Base-by-base conservation (phyloP, 2,329 filamentous ascomycete genomes). In the Neonectria punicea region DNA sequence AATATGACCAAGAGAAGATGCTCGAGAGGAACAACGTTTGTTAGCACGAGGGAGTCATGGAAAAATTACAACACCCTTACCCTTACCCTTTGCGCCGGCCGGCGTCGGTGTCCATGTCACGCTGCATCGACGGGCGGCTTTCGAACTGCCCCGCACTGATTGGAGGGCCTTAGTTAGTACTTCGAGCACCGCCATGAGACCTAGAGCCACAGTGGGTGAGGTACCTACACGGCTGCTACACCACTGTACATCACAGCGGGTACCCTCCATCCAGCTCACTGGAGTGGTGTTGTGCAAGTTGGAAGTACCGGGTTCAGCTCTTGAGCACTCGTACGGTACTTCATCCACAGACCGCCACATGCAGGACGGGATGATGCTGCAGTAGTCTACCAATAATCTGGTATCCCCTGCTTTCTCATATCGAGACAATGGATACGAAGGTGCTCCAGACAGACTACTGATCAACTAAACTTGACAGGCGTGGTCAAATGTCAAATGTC, bases 1-100 rank as follows among this genome's bases (percentile, higher is more conserved):
- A 36, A 46, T 25, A 46, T 59, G 41, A 53, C 32, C 47, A 58
- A 30, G 41, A 25, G 25, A 50, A 56, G 36, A 49, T 49, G 41
- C 34, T 53, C 46, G 14, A 41, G 39, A 43, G 39, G 39, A 20
- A 51, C 25, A 32, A 18, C n/a, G 30, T 51, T 51, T 36, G n/a
- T 16, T 51, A 51, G 49, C 30, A 51, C 44, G 59, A 58, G 53
- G 51, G 54, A 57, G 57, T 47, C 50, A 53, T 20, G 39, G 39
- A 18, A 43, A 43, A 60, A 54, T 18, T 43, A 61, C 61, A 61
- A 56, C 70, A 65, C 67, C 64, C 69, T 63, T 65, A 46, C 63
- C 70, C 66, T 70, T 72, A 46, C 63, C 70, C 66, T 70, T 72
- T 70, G 66, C 66, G 69, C 72, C 72, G 72, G 53, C 54, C 53